Evolutionary conservation across 169 alveolate genomes (phyloP).

Genomic region (Cryptosporidium sp.): DNA sequence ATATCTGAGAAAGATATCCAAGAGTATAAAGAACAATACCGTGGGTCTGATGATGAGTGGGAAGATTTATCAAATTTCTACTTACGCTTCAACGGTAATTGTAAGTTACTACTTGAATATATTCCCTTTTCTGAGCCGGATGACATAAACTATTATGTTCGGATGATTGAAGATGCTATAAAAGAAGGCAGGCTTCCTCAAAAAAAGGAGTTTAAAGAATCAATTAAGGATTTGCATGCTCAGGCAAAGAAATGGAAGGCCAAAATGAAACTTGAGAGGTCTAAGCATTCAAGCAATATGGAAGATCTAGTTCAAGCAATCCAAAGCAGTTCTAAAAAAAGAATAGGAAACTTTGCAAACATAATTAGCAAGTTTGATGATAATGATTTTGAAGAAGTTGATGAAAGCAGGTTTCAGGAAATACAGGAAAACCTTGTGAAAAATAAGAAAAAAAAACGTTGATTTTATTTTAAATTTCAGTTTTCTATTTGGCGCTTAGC

Average conservation of each 20-base stretch:
- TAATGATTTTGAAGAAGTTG: slow-evolving; percentile 4
- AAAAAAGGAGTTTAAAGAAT: slow-evolving; percentile 12
- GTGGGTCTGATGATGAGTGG: slow-evolving; percentile 82
- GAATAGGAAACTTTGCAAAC: slow-evolving; percentile 6
- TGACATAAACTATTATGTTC: slow-evolving; percentile 80
- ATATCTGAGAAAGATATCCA: slow-evolving; percentile 81
- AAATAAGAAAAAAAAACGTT: background rate
- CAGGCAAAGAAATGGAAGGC: slow-evolving; percentile 43
- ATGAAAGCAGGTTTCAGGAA: slow-evolving; percentile 29
- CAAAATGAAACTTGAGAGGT: background rate
- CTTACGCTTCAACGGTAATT: slow-evolving; percentile 81
- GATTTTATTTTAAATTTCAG: background rate
- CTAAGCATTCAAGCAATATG: background rate
- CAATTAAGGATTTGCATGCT: slow-evolving; percentile 1
- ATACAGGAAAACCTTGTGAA: slow-evolving; percentile 35
- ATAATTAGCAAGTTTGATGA: slow-evolving; percentile 1
- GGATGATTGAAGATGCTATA: slow-evolving; percentile 78
- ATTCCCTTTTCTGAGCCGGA: slow-evolving; percentile 81
- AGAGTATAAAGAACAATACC: slow-evolving; percentile 77
- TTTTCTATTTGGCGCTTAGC: slow-evolving; percentile 6
- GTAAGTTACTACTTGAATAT: slow-evolving; percentile 80
- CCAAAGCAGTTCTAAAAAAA: slow-evolving; percentile 23
- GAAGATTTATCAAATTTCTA: slow-evolving; percentile 82
- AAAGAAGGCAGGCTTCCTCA: slow-evolving; percentile 71
- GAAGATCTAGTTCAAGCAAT: slow-evolving; percentile 49